phyloP scores from a whole-genome alignment of 2,329 filamentous ascomycete species.

The Diaporthe nobilis region DNA sequence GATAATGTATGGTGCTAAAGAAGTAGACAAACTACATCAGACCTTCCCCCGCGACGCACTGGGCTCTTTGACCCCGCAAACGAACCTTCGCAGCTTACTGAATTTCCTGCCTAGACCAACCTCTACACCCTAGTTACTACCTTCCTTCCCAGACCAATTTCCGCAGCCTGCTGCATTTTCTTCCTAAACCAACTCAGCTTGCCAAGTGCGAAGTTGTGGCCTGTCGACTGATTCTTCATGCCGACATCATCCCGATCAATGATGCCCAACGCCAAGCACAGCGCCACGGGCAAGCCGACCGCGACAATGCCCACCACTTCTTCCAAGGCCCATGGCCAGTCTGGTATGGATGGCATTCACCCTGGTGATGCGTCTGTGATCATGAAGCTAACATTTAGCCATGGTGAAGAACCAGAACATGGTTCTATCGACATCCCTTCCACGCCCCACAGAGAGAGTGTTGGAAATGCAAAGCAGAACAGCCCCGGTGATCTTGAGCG shows the following conservation, averaged over 20 bases:
- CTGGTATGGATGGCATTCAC: background rate
- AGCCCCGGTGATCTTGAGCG: no score
- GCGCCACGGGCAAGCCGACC: background rate
- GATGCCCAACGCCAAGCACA: background rate
- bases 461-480: background rate
- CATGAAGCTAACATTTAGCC: background rate
- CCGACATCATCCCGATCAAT: background rate
- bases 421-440: no score
- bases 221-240: background rate
- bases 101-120: background rate
- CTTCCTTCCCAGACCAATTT: no score
- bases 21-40: background rate
- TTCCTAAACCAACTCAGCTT: background rate
- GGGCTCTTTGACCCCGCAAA: background rate
- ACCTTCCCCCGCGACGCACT: background rate
- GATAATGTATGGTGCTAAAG: background rate
- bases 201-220: background rate
- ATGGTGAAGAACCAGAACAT: background rate
- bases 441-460: background rate
- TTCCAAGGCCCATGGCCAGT: background rate
- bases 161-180: background rate
- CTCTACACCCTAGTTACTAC: no score
- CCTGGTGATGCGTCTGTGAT: rapidly evolving
- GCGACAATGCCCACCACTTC: background rate
- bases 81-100: background rate